phyloP scores from a whole-genome alignment of 179 eudicot species.

The Pouteria campechiana region DNA sequence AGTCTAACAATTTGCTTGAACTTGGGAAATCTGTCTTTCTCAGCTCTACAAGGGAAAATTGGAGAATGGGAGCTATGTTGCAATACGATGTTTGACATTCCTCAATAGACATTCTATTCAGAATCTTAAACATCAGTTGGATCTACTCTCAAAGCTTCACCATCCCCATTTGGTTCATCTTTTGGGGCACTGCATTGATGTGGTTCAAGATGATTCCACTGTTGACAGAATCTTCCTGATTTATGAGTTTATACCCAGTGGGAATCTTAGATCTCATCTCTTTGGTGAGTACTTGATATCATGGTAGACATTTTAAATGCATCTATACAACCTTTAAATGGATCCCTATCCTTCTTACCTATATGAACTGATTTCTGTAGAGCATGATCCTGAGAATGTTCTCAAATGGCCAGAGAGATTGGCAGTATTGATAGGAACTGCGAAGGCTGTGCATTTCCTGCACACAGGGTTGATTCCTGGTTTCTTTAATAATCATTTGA shows the following conservation, averaged over 20 bases:
- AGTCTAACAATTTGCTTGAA: too few relatives aligned
- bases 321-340: too few relatives aligned
- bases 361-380: constrained; percentile 21
- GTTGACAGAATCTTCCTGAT: constrained; percentile 41
- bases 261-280: constrained; percentile 41
- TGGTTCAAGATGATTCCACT: constrained; percentile 29
- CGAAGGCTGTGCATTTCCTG: constrained; percentile 62
- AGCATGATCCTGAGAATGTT: constrained; percentile 27
- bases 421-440: constrained; percentile 47
- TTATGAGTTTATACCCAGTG: constrained; percentile 43
- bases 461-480: constrained; percentile 50
- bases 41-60: constrained; percentile 60
- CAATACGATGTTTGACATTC: constrained; percentile 34
- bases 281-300: constrained; percentile 34
- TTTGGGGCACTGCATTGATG: constrained; percentile 55
- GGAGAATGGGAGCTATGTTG: constrained; percentile 36
- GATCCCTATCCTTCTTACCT: too few relatives aligned
- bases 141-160: constrained; percentile 52
- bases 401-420: constrained; percentile 63
- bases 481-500: constrained; percentile 36
- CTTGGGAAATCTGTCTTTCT: too few relatives aligned
- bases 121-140: constrained; percentile 46
- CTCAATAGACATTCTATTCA: constrained; percentile 29
- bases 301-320: too few relatives aligned
- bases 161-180: constrained; percentile 52